Percentiles rank a stretch among this genome's conserved stretches.
Evolutionary conservation across 2,329 filamentous ascomycete genomes (phyloP).

Genomic region (Emergomyces africanus): DNA sequence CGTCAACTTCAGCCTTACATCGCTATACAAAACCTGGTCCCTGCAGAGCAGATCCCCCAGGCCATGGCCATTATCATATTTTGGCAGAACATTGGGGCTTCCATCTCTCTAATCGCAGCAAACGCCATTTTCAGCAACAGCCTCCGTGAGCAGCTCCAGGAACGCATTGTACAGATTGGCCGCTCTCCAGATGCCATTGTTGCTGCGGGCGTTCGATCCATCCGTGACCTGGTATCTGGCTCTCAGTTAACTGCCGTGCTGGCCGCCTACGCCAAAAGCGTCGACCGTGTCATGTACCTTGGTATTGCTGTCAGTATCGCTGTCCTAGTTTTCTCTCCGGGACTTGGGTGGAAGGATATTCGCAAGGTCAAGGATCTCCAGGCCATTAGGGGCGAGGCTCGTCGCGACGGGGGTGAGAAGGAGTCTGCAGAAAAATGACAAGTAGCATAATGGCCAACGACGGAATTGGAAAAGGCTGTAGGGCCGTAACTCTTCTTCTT

Average conservation of each 20-base stretch:
- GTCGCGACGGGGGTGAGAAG: conserved; percentile 6
- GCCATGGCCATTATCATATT: conserved; percentile 21
- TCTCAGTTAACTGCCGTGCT: conserved; percentile 16
- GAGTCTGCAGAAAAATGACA: neutral
- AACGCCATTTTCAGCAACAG: conserved; percentile 18
- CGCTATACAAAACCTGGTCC: conserved; percentile 17
- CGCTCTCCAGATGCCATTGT: conserved; percentile 14
- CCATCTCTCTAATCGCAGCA: conserved; percentile 19
- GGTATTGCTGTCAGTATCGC: conserved; percentile 14
- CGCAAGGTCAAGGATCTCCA: conserved; percentile 15
- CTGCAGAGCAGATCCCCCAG: conserved; percentile 14
- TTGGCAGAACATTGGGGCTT: conserved; percentile 22
- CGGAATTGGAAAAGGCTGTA: neutral
- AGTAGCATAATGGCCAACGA: neutral
- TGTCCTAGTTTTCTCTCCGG: conserved; percentile 15
- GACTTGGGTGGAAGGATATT: conserved; percentile 20
- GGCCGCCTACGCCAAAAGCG: conserved; percentile 16
- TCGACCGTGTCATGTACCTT: conserved; percentile 20
- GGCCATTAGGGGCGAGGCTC: conserved; percentile 9
- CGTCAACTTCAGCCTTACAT: conserved; percentile 13
- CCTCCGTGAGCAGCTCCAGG: conserved; percentile 12
- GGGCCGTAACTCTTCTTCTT: neutral
- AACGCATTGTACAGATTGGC: conserved; percentile 10
- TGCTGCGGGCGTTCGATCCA: conserved; percentile 14
- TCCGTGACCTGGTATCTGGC: conserved; percentile 15